These are phyloP conservation scores for Talaromyces nanjingensis DNA, from an alignment of 495 filamentous ascomycete genomes.

Conservation along the genomic window DNA sequence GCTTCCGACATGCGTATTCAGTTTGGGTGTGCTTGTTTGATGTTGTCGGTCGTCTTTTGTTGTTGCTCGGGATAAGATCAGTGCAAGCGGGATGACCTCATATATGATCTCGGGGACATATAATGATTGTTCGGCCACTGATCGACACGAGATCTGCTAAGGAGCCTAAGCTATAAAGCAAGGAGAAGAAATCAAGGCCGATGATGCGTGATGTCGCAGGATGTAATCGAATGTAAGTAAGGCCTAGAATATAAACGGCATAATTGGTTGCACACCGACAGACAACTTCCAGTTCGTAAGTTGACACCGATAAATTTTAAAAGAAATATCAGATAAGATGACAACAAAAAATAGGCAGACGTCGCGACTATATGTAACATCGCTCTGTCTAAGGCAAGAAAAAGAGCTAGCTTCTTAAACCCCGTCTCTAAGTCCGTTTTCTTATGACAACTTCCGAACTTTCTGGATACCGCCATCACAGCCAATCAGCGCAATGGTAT, in stretches of 20 bases:
- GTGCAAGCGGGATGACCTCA: not conserved
- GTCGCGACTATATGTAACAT: not conserved
- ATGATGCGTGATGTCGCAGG: not conserved
- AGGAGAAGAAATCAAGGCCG: not conserved
- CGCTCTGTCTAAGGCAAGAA: not conserved
- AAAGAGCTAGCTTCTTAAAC: not conserved
- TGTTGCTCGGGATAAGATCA: not conserved
- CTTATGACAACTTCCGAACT: not conserved
- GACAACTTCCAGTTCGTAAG: not conserved
- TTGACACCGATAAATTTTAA: not conserved
- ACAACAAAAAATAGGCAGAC: not conserved
- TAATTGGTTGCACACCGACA: not conserved
- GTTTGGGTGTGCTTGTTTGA: not conserved
- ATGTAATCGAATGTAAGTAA: no score
- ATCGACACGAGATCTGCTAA: not conserved
- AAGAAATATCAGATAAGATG: not conserved
- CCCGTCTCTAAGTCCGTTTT: not conserved
- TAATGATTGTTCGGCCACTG: not conserved
- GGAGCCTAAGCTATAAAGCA: not conserved
- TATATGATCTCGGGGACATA: not conserved
- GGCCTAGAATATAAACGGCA: not conserved
- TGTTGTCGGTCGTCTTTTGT: not conserved
- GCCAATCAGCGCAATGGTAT: not conserved
- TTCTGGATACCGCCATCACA: not conserved
- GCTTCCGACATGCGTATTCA: constrained; percentile 2